Percentiles rank a stretch among this genome's conserved stretches.
Evolutionary conservation across 306 rosid species (phyloP).

Genomic region (Prunus kanzakura): DNA sequence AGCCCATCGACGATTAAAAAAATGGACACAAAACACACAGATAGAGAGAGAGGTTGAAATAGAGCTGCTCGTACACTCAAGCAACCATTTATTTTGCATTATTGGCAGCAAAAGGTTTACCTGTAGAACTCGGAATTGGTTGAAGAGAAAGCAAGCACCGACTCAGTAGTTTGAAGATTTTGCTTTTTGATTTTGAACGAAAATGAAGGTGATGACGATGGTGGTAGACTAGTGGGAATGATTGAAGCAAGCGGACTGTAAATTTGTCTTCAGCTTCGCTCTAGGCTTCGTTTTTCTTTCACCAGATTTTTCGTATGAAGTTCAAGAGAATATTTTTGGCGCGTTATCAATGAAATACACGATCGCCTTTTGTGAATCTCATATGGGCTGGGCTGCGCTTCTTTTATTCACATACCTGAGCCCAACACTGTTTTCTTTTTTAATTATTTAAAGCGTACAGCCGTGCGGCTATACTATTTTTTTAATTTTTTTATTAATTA

Average conservation of each 20-base stretch:
- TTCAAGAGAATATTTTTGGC: constrained; percentile 2
- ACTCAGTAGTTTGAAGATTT: not conserved
- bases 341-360: not conserved
- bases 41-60: not conserved
- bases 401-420: too few species aligned
- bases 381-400: not conserved
- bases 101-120: not conserved
- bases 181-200: not conserved
- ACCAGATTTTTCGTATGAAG: not conserved
- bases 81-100: not conserved
- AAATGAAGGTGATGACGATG: not conserved
- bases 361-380: not conserved
- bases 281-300: not conserved
- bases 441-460: too few species aligned
- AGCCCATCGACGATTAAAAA: not conserved
- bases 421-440: too few species aligned
- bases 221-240: not conserved
- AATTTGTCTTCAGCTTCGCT: not conserved
- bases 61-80: too few species aligned
- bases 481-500: too few species aligned
- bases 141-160: not conserved
- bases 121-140: not conserved
- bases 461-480: too few species aligned
- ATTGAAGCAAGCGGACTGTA: not conserved
- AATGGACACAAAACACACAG: not conserved